Evolutionary conservation across 208 protist species (phyloP).

Genomic region (Trichomonas gallinae): DNA sequence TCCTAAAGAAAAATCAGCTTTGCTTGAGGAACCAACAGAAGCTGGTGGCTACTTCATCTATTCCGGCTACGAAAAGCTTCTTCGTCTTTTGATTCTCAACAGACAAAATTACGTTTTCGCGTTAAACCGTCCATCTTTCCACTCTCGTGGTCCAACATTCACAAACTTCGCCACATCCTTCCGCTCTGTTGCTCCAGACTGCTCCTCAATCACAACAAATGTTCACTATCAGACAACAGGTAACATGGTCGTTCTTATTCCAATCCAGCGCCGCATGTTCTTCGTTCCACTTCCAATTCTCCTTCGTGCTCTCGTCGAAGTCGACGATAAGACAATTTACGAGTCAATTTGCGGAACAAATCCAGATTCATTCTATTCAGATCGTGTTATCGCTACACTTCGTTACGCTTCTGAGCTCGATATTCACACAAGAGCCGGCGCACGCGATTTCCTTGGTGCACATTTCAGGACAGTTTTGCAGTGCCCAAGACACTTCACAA

Average conservation of each 20-base stretch:
- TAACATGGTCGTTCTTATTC: slow-evolving; percentile 46
- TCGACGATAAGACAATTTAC: slow-evolving; percentile 63
- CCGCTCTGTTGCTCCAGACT: slow-evolving; percentile 72
- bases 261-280: slow-evolving; percentile 47
- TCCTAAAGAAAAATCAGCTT: background rate
- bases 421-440: background rate
- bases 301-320: slow-evolving; percentile 50
- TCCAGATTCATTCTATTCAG: slow-evolving; percentile 55
- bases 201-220: slow-evolving; percentile 70
- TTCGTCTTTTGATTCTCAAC: slow-evolving; percentile 80
- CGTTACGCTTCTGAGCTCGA: background rate
- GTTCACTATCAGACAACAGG: slow-evolving; percentile 83
- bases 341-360: slow-evolving; percentile 41
- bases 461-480: background rate
- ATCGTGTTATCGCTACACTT: slow-evolving; percentile 45
- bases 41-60: slow-evolving; percentile 75
- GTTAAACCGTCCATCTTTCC: slow-evolving; percentile 64
- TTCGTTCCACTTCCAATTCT: slow-evolving; percentile 58
- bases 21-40: background rate
- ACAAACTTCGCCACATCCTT: slow-evolving; percentile 76
- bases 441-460: background rate
- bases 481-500: background rate
- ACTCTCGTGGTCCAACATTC: slow-evolving; percentile 69
- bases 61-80: slow-evolving; percentile 85
- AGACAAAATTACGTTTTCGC: slow-evolving; percentile 79